phyloP scores from a whole-genome alignment of 805 yeast genomes.

The Cyberlindnera maclurae region DNA sequence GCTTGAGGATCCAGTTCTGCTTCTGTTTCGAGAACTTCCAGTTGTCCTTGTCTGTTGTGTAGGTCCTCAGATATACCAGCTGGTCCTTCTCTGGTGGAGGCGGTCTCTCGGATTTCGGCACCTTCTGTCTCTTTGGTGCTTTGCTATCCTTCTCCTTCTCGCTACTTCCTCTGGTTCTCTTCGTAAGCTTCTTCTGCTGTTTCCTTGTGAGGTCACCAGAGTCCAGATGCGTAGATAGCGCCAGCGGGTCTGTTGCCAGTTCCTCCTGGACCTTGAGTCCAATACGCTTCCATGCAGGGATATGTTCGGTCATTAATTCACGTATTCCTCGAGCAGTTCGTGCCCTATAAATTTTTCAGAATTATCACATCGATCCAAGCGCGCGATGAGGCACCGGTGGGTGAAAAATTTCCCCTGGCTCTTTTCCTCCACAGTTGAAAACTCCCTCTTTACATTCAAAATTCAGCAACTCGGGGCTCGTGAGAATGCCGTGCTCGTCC shows the following conservation, averaged over 20 bases:
- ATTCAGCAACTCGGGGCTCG: conserved; percentile 13
- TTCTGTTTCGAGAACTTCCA: conserved; percentile 88
- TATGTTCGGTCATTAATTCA: conserved; percentile 21
- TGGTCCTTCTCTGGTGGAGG: conserved; percentile 79
- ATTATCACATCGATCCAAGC: not conserved
- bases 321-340: no score
- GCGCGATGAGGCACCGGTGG: not conserved
- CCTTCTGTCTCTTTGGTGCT: conserved; percentile 61
- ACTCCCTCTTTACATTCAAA: conserved; percentile 17
- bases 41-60: conserved; percentile 42
- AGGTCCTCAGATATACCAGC: conserved; percentile 55
- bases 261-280: conserved; percentile 58
- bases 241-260: conserved; percentile 37
- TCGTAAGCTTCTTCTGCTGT: conserved; percentile 33
- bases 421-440: not conserved
- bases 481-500: not conserved
- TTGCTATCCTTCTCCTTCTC: conserved; percentile 31
- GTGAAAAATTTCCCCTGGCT: not conserved
- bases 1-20: conserved; percentile 76
- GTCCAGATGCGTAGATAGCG: conserved; percentile 38
- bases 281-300: conserved; percentile 82
- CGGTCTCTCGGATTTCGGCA: conserved; percentile 58
- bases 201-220: conserved; percentile 34
- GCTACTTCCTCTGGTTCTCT: conserved; percentile 11
- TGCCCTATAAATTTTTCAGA: conserved; percentile 1